phyloP scores from a whole-genome alignment of 306 rosid species.

The Nissolia schottii region DNA sequence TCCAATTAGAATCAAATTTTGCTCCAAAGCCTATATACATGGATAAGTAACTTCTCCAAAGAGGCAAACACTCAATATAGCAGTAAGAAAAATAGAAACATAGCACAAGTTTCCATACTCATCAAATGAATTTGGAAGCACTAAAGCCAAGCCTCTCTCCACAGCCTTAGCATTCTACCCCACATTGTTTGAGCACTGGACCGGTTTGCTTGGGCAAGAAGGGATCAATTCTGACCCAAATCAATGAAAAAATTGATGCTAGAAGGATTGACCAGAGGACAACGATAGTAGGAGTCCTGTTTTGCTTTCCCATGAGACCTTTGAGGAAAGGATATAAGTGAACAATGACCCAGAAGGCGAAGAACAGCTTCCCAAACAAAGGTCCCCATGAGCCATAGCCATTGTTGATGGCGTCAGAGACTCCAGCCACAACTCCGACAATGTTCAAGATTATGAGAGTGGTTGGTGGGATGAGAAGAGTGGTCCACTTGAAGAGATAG shows the following conservation, averaged over 20 bases:
- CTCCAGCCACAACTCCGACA: slow-evolving; percentile 53
- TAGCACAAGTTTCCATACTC: slow-evolving; percentile 19
- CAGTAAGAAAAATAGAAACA: slow-evolving; percentile 8
- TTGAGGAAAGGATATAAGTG: slow-evolving; percentile 55
- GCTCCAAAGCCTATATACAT: slow-evolving; percentile 25
- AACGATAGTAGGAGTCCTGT: slow-evolving; percentile 50
- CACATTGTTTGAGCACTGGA: slow-evolving; percentile 53
- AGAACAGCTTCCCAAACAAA: slow-evolving; percentile 48
- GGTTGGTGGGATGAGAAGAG: slow-evolving; percentile 52
- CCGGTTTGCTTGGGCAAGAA: slow-evolving; percentile 54
- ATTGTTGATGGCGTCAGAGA: slow-evolving; percentile 48
- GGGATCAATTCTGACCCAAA: slow-evolving; percentile 55
- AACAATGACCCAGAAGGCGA: slow-evolving; percentile 51
- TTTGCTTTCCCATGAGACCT: slow-evolving; percentile 55
- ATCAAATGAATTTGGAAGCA: slow-evolving; percentile 21
- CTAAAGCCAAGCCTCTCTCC: slow-evolving; percentile 1
- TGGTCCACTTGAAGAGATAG: slow-evolving; percentile 49
- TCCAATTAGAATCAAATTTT: slow-evolving; percentile 21
- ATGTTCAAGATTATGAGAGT: slow-evolving; percentile 47
- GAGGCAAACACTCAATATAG: slow-evolving; percentile 16
- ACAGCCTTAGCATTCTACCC: slow-evolving; percentile 39
- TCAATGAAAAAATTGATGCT: slow-evolving; percentile 46
- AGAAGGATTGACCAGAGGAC: slow-evolving; percentile 47
- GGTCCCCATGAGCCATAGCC: slow-evolving; percentile 53
- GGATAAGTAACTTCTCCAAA: slow-evolving; percentile 11